Evolutionary conservation across 805 yeast genomes (phyloP).

Genomic region (Pichia deserticola): DNA sequence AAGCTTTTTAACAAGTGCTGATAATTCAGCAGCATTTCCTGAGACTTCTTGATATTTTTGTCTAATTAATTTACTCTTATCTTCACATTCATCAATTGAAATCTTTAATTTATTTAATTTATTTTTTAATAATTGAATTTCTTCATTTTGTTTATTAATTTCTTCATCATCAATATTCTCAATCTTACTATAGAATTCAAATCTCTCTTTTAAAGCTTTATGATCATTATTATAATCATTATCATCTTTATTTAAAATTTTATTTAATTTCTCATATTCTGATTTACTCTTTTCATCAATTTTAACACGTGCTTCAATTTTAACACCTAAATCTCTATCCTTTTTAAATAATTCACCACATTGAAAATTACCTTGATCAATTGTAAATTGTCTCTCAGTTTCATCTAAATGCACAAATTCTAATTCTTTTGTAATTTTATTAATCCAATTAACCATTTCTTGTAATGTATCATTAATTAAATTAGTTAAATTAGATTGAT

Average conservation of each 20-base stretch:
- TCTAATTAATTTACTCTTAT: constrained; percentile 29
- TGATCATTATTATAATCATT: neutral
- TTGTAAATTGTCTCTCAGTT: constrained; percentile 31
- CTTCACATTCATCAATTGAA: constrained; percentile 9
- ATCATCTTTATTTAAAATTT: constrained; percentile 11
- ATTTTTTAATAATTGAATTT: constrained; percentile 10
- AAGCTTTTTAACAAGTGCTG: constrained; percentile 22
- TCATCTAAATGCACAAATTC: constrained; percentile 27
- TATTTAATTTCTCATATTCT: constrained; percentile 18
- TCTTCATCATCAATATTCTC: constrained; percentile 7
- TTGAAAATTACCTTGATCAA: constrained; percentile 33
- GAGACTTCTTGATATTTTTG: constrained; percentile 38
- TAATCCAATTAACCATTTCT: constrained; percentile 21
- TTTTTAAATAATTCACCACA: constrained; percentile 37
- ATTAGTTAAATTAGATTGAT: constrained; percentile 31
- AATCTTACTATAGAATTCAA: constrained; percentile 5
- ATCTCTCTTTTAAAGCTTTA: constrained; percentile 8
- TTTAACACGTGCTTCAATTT: constrained; percentile 22
- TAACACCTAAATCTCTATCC: constrained; percentile 27
- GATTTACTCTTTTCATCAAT: constrained; percentile 25
- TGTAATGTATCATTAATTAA: constrained; percentile 30
- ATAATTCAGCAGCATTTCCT: constrained; percentile 39
- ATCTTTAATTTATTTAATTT: constrained; percentile 10
- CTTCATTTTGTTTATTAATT: constrained; percentile 5
- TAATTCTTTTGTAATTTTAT: constrained; percentile 17